Evolutionary conservation across 2,329 filamentous ascomycete species (phyloP).

Genomic region (Cercospora zeae-maydis): DNA sequence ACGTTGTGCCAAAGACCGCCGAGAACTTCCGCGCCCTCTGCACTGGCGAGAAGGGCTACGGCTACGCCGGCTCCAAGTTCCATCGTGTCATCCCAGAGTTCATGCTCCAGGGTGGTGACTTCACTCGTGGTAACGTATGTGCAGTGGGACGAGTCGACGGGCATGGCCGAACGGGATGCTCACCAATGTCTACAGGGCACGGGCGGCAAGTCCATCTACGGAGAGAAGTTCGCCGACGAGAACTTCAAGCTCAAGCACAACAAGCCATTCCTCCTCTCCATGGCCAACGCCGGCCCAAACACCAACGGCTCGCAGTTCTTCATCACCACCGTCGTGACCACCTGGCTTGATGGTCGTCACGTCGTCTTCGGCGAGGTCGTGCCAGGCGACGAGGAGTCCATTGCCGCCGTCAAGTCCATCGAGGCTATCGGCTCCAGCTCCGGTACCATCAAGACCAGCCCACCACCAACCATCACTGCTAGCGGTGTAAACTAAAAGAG

Average conservation of each 20-base stretch:
- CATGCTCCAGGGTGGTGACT: constrained; percentile 98
- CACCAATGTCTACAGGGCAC: constrained; percentile 62
- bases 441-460: constrained; percentile 48
- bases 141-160: background rate
- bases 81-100: constrained; percentile 98
- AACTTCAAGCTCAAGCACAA: constrained; percentile 92
- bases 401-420: constrained; percentile 56
- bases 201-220: constrained; percentile 95
- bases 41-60: constrained; percentile 88
- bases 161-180: background rate
- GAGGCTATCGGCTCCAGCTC: constrained; percentile 56
- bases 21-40: constrained; percentile 96
- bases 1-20: constrained; percentile 85
- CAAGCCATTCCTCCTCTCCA: constrained; percentile 87
- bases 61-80: constrained; percentile 79
- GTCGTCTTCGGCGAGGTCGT: constrained; percentile 77
- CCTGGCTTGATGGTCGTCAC: constrained; percentile 73
- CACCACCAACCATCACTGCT: constrained; percentile 51
- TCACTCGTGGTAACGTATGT: constrained; percentile 86
- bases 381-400: constrained; percentile 51
- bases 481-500: constrained; percentile 41
- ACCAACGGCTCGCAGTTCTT: constrained; percentile 78
- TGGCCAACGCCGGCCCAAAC: constrained; percentile 98
- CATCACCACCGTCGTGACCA: constrained; percentile 65
- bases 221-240: constrained; percentile 95